Base-by-base conservation (phyloP, 768 basidiomycete species). In the Mycena crocata region DNA sequence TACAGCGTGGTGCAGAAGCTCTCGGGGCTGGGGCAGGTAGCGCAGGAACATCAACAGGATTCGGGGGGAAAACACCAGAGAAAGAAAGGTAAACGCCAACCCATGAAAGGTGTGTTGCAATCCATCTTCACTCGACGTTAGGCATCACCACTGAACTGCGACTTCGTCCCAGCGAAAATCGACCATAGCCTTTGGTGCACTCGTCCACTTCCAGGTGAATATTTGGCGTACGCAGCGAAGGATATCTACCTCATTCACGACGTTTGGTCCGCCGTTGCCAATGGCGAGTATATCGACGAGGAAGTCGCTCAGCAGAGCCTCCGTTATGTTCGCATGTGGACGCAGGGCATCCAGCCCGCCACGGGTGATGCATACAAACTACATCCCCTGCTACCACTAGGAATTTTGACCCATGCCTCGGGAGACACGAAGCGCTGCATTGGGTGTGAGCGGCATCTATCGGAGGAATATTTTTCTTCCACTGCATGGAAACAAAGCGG, bases 291-390 rank as follows among this genome's bases (percentile, higher is more conserved):
- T 34, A 28, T 67, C 31, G 59, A 40, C 59, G 35, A 26, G 24
- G 3, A 13, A 6, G 35, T 67, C 37, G 28, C 58, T 3, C 45
- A 7, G 2, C 28, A 67, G 34, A 67, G 66, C 23, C 15, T 44
- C 34, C 17, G 52, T 13, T 67, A 67, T 32, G 40, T 56, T 23
- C 24, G 15, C 12, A 54, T 67, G 30, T 67, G 66, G 66, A 48
- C n/a, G n/a, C n/a, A 9, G 21, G 21, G n/a, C 26, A 34, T 19
- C 3, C 65, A 60, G 31, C 57, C 58, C 4, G 26, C 0, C 2
- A 0, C 3, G 7, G 40, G 15, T 0, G 51, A 66, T 4, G 24
- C 12, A 6, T 55, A 54, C 17, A 58, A 40, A 28, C 17, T 3
- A 14, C 57, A 66, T 42, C 44, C 32, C 0, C n/a, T 66, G 23